Base-by-base conservation (phyloP, 345 rosid species). In the Gossypium stocksii region DNA sequence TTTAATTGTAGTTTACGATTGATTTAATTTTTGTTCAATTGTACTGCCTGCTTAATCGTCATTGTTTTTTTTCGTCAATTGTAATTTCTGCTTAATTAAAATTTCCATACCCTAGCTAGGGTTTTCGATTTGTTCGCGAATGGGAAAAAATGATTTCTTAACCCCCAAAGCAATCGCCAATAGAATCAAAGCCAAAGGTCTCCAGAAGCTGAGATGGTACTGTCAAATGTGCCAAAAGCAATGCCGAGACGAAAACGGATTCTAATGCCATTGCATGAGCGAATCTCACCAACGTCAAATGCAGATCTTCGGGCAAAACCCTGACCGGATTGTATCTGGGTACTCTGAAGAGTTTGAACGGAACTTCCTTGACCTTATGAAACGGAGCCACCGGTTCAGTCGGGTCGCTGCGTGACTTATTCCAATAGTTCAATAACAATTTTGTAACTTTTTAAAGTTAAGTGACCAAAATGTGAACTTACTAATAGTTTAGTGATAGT, bases 161-260 rank as follows among this genome's bases (percentile, higher is more conserved):
- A 91, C 98, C 1, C 96, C 98, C 0, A 91, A 91, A 76, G 99
- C 98, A 49, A 95, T 95, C 53, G 94, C 98, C 0, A 93, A 95
- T 66, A 81, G 98, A 72, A 90, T 89, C 81, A 95, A 90, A 69
- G 98, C 99, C 16, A 95, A 93, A 82, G 99, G 98, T 15, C 92
- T 93, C 11, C 99, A 93, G 80, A 95, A 93, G 86, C 96, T 93
- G 7, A 86, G 99, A 57, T 95, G 99, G 99, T 95, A 95, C 51
- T 95, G 97, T 69, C 99, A 95, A 83, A 95, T 95, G 99, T 91
- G 98, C 78, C 93, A 93, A 85, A 95, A 95, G 80, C 98, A 93
- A 70, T 95, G 99, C 81, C 87, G 97, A 1, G 98, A 93, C 76
- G 99, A 95, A 88, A 95, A 93, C 72, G 98, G 99, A 2, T 95